Evolutionary conservation across 2,329 filamentous ascomycete genomes (phyloP).

Genomic region (Diaporthe amygdali): DNA sequence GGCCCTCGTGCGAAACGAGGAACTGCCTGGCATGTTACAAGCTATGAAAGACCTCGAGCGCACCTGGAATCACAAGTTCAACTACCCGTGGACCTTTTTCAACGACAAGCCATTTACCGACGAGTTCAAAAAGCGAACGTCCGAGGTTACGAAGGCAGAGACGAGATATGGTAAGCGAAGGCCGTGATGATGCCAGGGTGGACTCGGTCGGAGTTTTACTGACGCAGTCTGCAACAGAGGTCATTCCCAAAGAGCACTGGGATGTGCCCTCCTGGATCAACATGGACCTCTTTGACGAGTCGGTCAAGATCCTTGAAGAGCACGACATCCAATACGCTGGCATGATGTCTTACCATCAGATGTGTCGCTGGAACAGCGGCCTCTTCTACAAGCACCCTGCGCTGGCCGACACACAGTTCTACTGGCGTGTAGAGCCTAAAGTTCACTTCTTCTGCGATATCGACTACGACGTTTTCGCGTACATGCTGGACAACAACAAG

Average conservation of each 20-base stretch:
- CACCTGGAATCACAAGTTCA: slow-evolving; percentile 98
- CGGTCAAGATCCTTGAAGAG: slow-evolving; percentile 80
- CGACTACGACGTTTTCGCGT: slow-evolving; percentile 98
- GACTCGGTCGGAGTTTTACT: slow-evolving; percentile 12
- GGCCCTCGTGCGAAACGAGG: slow-evolving; percentile 89
- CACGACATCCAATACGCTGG: slow-evolving; percentile 89
- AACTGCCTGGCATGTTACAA: slow-evolving; percentile 81
- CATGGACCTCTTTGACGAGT: slow-evolving; percentile 82
- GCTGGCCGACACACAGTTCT: slow-evolving; percentile 81
- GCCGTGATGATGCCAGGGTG: background rate
- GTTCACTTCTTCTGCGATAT: slow-evolving; percentile 99
- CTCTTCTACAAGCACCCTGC: slow-evolving; percentile 97
- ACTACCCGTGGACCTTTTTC: slow-evolving; percentile 99
- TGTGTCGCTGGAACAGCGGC: slow-evolving; percentile 99
- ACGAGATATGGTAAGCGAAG: slow-evolving; percentile 74
- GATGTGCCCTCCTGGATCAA: slow-evolving; percentile 92
- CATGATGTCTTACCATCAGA: slow-evolving; percentile 93
- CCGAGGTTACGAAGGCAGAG: slow-evolving; percentile 84
- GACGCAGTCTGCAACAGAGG: slow-evolving; percentile 55
- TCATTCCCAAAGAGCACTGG: slow-evolving; percentile 97
- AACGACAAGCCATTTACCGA: slow-evolving; percentile 94
- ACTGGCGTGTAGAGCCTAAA: slow-evolving; percentile 98
- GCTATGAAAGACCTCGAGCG: slow-evolving; percentile 91
- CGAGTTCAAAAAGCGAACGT: slow-evolving; percentile 87
- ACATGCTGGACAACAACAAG: slow-evolving; percentile 98